A percentile compares a stretch with the other conserved stretches of the same genome.
Conservation (phyloP, 176 grass and related monocot species). For the Avena atlantica region DNA sequence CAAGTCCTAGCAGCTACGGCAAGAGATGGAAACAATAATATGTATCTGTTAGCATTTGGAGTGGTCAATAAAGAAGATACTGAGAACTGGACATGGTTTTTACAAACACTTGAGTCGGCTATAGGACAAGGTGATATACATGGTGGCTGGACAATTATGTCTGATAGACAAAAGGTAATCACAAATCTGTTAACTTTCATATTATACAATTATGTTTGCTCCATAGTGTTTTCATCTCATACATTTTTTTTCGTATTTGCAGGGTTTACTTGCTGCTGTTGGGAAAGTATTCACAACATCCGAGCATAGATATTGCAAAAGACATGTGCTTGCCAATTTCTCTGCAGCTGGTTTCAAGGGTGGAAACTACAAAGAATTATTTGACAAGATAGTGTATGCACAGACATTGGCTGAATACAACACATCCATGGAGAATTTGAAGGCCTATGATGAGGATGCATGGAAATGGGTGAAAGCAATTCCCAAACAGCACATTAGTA, state of each 20-base stretch:
- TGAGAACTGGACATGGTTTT: not conserved
- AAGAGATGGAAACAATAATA: not conserved
- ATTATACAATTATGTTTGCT: too few species aligned
- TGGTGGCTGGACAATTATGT: not conserved
- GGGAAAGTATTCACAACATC: too few species aligned
- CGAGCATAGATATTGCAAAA: too few species aligned
- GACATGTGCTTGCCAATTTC: too few species aligned
- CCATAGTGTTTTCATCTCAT: too few species aligned
- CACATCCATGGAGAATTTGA: not conserved
- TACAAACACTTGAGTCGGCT: not conserved
- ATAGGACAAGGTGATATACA: not conserved
- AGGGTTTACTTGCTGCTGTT: too few species aligned
- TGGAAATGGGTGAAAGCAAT: not conserved
- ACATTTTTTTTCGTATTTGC: too few species aligned
- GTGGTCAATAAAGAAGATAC: not conserved
- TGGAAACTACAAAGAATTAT: not conserved
- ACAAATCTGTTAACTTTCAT: too few species aligned
- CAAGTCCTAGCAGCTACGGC: not conserved
- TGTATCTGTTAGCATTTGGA: not conserved
- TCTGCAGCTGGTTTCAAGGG: not conserved
- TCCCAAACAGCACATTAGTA: not conserved
- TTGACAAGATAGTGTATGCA: not conserved
- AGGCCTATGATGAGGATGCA: not conserved
- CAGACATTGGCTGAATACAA: not conserved
- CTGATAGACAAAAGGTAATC: not conserved